Percentiles rank a stretch among this genome's conserved stretches.
These are phyloP conservation scores for Tillandsia fasciculata DNA, from an alignment of 176 grass and related monocot species.

Conservation along the genomic window DNA sequence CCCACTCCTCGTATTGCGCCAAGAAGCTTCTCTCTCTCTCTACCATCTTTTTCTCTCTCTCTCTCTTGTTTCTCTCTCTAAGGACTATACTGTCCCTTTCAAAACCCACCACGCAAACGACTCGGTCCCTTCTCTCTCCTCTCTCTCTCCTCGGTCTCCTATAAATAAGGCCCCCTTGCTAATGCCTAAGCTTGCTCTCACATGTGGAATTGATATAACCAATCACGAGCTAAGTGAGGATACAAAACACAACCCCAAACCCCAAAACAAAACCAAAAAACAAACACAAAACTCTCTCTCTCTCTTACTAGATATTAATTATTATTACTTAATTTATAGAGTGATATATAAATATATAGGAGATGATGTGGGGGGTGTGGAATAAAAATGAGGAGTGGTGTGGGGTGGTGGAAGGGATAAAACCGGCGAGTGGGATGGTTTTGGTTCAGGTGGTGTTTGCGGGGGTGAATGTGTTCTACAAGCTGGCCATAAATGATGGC, in stretches of 20 bases:
- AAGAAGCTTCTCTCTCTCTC: constrained; percentile 19
- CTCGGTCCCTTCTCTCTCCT: background rate
- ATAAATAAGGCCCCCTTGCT: background rate
- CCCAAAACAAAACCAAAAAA: background rate
- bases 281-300: background rate
- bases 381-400: background rate
- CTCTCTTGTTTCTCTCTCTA: constrained; percentile 1
- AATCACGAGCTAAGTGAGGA: background rate
- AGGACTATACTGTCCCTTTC: background rate
- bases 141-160: background rate
- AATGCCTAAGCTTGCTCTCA: background rate
- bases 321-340: background rate
- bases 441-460: constrained; percentile 56
- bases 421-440: constrained; percentile 55
- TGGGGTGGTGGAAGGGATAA: constrained; percentile 29
- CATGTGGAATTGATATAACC: background rate
- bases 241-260: background rate
- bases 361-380: background rate
- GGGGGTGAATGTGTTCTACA: constrained; percentile 79
- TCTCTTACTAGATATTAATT: background rate
- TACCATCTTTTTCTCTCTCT: constrained; percentile 9
- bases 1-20: background rate
- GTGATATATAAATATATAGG: too few species aligned
- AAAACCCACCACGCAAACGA: constrained; percentile 7
- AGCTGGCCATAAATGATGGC: constrained; percentile 76